Base-by-base conservation (phyloP, 495 filamentous ascomycete species). In the Sphaerosporella brunnea region DNA sequence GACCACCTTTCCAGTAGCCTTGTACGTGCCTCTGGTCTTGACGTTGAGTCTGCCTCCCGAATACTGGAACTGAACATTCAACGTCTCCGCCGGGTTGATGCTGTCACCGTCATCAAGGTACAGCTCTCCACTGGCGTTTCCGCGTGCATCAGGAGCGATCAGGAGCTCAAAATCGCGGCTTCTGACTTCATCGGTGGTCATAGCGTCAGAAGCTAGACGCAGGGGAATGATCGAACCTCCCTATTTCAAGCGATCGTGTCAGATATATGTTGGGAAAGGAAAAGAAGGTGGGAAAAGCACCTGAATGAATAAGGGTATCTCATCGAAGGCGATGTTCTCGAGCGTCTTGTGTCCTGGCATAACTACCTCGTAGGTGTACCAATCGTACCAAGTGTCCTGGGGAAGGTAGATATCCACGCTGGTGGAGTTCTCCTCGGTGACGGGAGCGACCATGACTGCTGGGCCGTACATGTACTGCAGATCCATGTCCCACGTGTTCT, bases 61-160 rank as follows among this genome's bases (percentile, higher is more conserved):
- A 35, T 69, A 74, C n/a, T 63, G 49, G 48, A 75, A 72, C 35
- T 58, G 50, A 3, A 74, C 62, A 21, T 64, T 50, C 0, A 58
- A 51, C 0, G 73, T 79, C 0, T 66, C 64, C 16, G 68, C 64
- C 2, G 73, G 82, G 21, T 52, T 53, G 23, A 90, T 28, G 38
- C 77, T 84, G 62, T 80, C 79, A 0, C 86, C 86, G 60, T 94
- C 87, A 54, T 93, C 86, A 7, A 93, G 54, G 55, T 93, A 92
- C 7, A 93, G 58, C 9, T 67, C 47, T 0, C 87, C 87, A 2
- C 50, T 63, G 0, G 86, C 84, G 16, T 62, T 54, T 0, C 78
- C 79, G 13, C 69, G 53, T 7, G 49, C 44, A 54, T 63, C 74
- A 0, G 81, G 70, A 1, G 83, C 75, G 25, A 92, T 65, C 23